These are phyloP conservation scores for Scedosporium dehoogii DNA, from an alignment of 2,329 filamentous ascomycete genomes.

Conservation along the genomic window DNA sequence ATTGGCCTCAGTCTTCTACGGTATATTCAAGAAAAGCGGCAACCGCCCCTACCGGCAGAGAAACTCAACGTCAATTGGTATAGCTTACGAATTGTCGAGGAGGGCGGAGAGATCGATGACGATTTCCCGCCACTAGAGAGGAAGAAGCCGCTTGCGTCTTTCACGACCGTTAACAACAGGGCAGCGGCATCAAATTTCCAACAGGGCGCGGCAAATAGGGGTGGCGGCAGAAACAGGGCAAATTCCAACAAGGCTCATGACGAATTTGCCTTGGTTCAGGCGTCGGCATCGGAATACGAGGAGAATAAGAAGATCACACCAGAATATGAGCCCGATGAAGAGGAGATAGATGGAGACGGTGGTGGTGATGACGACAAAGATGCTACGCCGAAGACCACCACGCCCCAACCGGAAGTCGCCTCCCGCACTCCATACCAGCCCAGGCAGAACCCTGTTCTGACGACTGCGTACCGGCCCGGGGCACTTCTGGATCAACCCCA, in stretches of 20 bases:
- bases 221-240: slow-evolving; percentile 46
- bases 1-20: slow-evolving; percentile 71
- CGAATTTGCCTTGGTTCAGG: slow-evolving; percentile 71
- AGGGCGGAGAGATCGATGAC: slow-evolving; percentile 76
- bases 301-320: slow-evolving; percentile 62
- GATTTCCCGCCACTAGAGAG: slow-evolving; percentile 73
- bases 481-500: slow-evolving; percentile 45
- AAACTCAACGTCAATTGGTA: slow-evolving; percentile 74
- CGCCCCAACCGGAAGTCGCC: slow-evolving; percentile 27
- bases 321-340: slow-evolving; percentile 47
- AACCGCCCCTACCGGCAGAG: slow-evolving; percentile 53
- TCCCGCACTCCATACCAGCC: slow-evolving; percentile 19
- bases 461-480: slow-evolving; percentile 47
- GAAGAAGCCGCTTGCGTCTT: slow-evolving; percentile 64
- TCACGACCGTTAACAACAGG: slow-evolving; percentile 71
- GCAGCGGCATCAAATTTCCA: slow-evolving; percentile 20
- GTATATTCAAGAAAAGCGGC: slow-evolving; percentile 66
- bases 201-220: slow-evolving; percentile 49
- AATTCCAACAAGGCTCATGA: slow-evolving; percentile 65
- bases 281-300: slow-evolving; percentile 55
- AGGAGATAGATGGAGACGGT: slow-evolving; percentile 16
- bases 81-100: slow-evolving; percentile 74
- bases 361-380: slow-evolving; percentile 17
- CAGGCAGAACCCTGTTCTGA: slow-evolving; percentile 49
- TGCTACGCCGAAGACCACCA: slow-evolving; percentile 25